Base-by-base conservation (phyloP, 2,329 filamentous ascomycete genomes). In the Sclerotinia sclerotiorum region DNA sequence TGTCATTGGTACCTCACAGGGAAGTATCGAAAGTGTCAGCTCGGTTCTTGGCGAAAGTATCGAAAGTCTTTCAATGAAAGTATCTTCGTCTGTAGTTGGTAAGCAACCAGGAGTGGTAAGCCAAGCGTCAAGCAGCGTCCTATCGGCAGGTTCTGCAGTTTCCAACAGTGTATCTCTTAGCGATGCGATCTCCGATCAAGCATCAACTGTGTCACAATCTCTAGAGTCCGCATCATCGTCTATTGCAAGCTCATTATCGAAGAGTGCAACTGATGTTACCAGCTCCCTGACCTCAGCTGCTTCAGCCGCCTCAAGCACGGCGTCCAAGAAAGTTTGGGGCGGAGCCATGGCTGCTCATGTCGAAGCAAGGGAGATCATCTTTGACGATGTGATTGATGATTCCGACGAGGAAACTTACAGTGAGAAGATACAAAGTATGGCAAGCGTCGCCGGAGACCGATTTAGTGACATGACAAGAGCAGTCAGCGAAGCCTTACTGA, bases 401-500 rank as follows among this genome's bases (percentile, higher is more conserved):
- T 67, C 46, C 11, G 81, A 81, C 4, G 80, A 80, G 35, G 77
- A 73, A 13, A 80, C 79, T 19, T 84, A 83, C 72, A 84, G 83
- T 15, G 80, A 82, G 67, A 84, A 83, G 69, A 73, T 86, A 8
- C 82, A 85, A 68, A 82, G 79, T 60, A 78, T 86, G 69, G 80
- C 84, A 32, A 82, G 80, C 68, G 81, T 82, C 70, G 85, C 84
- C 19, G 83, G 83, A 32, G 84, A 85, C 58, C 79, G 81, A 67
- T 85, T 84, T 65, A 79, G 81, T 60, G 81, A 85, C 48, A 79
- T 87, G 56, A 87, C 83, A 19, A 80, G 80, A 73, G 84, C 83
- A 42, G 83, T 87, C 42, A 84, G 83, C 69, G 84, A 87, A 77
- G 86, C 85, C 35, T 76, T 85, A 13, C 74, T 84, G 39, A 79